phyloP scores from a whole-genome alignment of 2,329 filamentous ascomycete genomes.

The Colletotrichum agaves region DNA sequence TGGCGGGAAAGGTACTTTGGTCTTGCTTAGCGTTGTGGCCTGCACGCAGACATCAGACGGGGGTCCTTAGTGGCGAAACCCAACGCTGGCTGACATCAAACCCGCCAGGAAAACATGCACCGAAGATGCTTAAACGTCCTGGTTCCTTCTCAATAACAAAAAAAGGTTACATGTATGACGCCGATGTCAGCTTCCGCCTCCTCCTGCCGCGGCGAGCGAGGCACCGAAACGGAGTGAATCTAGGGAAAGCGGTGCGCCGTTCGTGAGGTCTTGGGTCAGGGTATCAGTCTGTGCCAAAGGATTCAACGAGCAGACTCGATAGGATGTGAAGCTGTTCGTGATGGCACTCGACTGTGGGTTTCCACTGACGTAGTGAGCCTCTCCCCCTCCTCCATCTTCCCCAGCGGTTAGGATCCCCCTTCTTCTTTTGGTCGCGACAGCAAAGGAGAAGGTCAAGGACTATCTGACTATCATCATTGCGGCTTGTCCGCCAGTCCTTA shows the following conservation, averaged over 20 bases:
- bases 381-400: conserved; percentile 1
- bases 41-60: conserved; percentile 29
- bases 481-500: not conserved
- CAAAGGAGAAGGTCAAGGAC: conserved; percentile 4
- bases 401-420: conserved; percentile 12
- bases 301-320: conserved; percentile 1
- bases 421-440: conserved; percentile 4
- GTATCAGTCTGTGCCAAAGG: conserved; percentile 11
- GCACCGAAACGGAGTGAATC: not conserved
- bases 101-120: conserved; percentile 8
- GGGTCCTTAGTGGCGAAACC: conserved; percentile 21
- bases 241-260: not conserved
- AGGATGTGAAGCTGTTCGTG: conserved; percentile 13
- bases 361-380: conserved; percentile 35
- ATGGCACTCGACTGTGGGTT: conserved; percentile 15
- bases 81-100: conserved; percentile 24
- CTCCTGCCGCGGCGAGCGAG: not conserved
- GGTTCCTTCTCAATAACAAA: conserved; percentile 3
- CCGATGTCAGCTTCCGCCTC: conserved; percentile 21
- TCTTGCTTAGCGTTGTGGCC: not conserved
- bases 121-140: conserved; percentile 17
- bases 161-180: conserved; percentile 37
- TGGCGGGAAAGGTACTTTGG: not conserved
- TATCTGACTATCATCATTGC: not conserved
- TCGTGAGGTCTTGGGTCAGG: conserved; percentile 18